Percentiles rank a stretch among this genome's conserved stretches.
These are phyloP conservation scores for Petunia axillaris DNA, from an alignment of 257 asterid species.

Conservation along the genomic window DNA sequence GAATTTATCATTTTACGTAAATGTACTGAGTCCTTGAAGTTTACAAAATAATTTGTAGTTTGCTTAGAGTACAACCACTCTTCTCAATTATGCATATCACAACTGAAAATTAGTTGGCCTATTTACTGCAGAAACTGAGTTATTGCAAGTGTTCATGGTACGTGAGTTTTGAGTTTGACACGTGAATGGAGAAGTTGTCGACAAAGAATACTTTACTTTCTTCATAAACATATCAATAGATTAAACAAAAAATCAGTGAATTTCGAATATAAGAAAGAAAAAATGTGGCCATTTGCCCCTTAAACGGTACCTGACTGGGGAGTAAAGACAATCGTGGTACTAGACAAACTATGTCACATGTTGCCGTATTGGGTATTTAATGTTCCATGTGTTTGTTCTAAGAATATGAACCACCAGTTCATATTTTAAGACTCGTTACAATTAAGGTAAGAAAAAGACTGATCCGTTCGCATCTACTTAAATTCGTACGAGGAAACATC, in stretches of 20 bases:
- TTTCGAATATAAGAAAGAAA: too few species aligned
- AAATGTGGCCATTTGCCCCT: not conserved
- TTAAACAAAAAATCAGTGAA: too few species aligned
- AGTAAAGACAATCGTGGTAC: not conserved
- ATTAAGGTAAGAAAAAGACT: not conserved
- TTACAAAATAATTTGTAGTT: not conserved
- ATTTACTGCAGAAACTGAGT: too few species aligned
- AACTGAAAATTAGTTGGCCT: too few species aligned
- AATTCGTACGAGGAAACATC: not conserved
- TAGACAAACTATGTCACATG: not conserved
- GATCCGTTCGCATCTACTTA: not conserved
- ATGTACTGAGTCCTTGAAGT: not conserved
- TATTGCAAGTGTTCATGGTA: too few species aligned
- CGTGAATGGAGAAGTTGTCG: too few species aligned
- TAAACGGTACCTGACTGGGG: not conserved
- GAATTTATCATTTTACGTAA: not conserved
- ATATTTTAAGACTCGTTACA: not conserved
- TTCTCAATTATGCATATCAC: not conserved
- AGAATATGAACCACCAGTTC: not conserved
- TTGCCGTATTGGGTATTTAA: not conserved
- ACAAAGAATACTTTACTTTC: too few species aligned
- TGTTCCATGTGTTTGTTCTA: not conserved
- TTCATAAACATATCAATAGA: too few species aligned
- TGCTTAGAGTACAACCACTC: not conserved
- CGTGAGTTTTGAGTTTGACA: too few species aligned